phyloP scores from a whole-genome alignment of 2,329 filamentous ascomycete genomes.

The Fusarium hostae region DNA sequence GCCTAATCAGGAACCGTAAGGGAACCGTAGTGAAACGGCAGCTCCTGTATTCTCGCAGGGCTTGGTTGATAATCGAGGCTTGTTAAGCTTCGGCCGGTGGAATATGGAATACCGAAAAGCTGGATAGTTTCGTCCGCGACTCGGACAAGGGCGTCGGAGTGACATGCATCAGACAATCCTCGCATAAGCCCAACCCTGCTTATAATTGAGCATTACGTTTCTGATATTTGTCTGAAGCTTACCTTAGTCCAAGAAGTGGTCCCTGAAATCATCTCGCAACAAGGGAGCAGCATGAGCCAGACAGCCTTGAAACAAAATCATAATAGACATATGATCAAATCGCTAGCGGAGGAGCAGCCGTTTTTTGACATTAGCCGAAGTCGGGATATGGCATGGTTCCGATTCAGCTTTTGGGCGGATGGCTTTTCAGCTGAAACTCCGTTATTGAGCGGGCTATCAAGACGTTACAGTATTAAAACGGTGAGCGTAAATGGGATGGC shows the following conservation, averaged over 20 bases:
- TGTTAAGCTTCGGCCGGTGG: constrained; percentile 13
- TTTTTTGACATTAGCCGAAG: constrained; percentile 24
- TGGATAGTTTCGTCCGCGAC: not conserved
- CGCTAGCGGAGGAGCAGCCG: constrained; percentile 23
- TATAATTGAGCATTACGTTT: not conserved
- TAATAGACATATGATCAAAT: constrained; percentile 4
- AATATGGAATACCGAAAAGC: not conserved
- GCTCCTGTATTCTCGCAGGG: not conserved
- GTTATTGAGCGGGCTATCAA: not conserved
- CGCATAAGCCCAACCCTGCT: constrained; percentile 7
- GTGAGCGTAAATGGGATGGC: constrained; percentile 9
- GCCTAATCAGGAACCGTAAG: constrained; percentile 34
- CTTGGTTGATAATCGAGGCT: constrained; percentile 12
- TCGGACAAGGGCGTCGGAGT: constrained; percentile 3
- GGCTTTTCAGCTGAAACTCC: constrained; percentile 22
- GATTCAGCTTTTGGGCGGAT: constrained; percentile 18
- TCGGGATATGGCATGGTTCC: not conserved
- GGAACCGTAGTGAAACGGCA: constrained; percentile 24
- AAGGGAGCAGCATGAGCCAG: constrained; percentile 9
- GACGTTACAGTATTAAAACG: constrained; percentile 16
- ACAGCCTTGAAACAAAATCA: constrained; percentile 32
- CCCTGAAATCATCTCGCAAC: constrained; percentile 4
- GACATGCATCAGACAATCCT: constrained; percentile 1
- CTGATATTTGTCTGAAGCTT: not conserved
- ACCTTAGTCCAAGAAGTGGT: not conserved